Base-by-base conservation (phyloP, 805 yeast species). In the Candida chauliodis region DNA sequence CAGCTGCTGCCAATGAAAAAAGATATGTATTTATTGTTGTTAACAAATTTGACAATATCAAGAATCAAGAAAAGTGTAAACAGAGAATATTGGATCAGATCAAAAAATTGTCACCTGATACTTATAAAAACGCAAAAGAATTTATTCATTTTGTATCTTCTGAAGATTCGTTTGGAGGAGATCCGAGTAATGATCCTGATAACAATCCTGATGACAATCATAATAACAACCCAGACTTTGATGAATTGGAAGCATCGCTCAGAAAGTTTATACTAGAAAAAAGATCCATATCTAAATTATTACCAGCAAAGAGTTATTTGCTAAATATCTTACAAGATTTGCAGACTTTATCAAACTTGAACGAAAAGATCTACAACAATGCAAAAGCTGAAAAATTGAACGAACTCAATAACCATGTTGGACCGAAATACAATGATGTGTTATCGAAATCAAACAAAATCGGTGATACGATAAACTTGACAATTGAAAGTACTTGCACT, bases 111-210 rank as follows among this genome's bases (percentile, higher is more conserved):
- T 84, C 96, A 0, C 99, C 98, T 1, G 95, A 87, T 47, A 87
- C 97, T 0, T 81, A 83, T 54, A 89, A 91, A 55, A 87, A 84
- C 48, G 78, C 96, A 0, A 64, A 73, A n/a, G 95, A 90, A 30
- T 89, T 93, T 63, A 95, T 93, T 6, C 99, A 95, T 58, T 93
- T 93, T 61, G 86, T 93, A 5, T 79, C 91, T 19, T 79, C 91
- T 0, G 66, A 71, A 15, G 59, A 58, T 8, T 49, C 50, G 2
- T 29, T 56, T 1, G 71, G 71, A 1, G 64, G 55, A 3, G 68
- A 52, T 20, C 64, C 51, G 13, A 64, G 45, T 31, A 59, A 48
- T 9, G 58, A 43, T 28, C 75, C 57, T 35, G 64, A 51, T 13
- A 37, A 38, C 24, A 52, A 47, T 10, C 43, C 48, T 40, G 67